Conservation (phyloP, 495 filamentous ascomycete species). For the Lophiostoma macrostomum region DNA sequence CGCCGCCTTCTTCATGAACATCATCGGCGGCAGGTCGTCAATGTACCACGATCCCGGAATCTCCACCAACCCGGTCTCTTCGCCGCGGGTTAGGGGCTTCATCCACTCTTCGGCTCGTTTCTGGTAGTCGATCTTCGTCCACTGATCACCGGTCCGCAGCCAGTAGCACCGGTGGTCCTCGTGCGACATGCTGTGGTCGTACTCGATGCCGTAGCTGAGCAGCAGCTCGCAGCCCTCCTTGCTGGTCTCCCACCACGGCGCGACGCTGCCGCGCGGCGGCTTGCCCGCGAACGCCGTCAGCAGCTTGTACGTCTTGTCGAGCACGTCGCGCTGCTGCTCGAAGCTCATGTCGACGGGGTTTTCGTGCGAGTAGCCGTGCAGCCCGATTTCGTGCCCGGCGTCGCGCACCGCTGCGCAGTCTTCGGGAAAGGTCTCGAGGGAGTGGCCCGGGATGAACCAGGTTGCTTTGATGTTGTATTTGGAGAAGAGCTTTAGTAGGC, state of each 20-base stretch:
- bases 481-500: constrained; percentile 70
- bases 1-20: constrained; percentile 54
- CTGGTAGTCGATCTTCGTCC: constrained; percentile 51
- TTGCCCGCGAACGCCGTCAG: constrained; percentile 70
- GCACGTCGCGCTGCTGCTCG: constrained; percentile 70
- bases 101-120: constrained; percentile 56
- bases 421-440: constrained; percentile 73
- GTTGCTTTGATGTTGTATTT: constrained; percentile 81
- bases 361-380: constrained; percentile 69
- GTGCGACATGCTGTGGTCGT: constrained; percentile 43
- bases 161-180: constrained; percentile 57
- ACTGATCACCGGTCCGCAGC: constrained; percentile 47
- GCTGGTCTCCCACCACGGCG: constrained; percentile 52
- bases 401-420: constrained; percentile 73
- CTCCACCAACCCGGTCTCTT: constrained; percentile 53
- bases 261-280: constrained; percentile 65
- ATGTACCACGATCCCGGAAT: constrained; percentile 58
- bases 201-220: constrained; percentile 43
- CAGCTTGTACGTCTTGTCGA: constrained; percentile 72
- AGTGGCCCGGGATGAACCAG: constrained; percentile 82
- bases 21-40: constrained; percentile 56
- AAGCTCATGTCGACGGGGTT: constrained; percentile 69
- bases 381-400: constrained; percentile 68
- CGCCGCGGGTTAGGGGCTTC: constrained; percentile 49
- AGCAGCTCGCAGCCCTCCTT: constrained; percentile 51